These are phyloP conservation scores for Eucalyptus fibrosa DNA, from an alignment of 345 rosid species.

Conservation along the genomic window DNA sequence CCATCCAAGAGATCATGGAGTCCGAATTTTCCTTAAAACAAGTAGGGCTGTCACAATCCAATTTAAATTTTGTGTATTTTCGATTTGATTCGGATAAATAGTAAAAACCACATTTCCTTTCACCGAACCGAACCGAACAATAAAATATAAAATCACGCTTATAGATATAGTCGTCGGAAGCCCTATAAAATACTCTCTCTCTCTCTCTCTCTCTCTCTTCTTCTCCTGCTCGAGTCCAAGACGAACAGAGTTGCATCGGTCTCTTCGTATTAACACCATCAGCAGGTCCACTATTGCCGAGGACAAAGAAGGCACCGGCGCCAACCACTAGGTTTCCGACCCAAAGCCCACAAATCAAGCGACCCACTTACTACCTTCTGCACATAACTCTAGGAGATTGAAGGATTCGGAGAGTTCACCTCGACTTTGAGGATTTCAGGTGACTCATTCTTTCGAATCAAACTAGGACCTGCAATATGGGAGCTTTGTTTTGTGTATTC, in stretches of 20 bases:
- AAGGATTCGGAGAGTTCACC: background rate
- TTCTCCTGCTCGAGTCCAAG: background rate
- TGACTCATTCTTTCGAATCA: background rate
- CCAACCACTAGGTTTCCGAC: background rate
- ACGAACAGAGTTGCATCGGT: background rate
- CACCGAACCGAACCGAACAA: fast-evolving
- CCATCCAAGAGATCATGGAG: no score
- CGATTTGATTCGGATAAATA: no score
- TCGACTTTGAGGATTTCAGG: background rate
- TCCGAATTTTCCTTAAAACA: no score
- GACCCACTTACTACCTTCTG: background rate
- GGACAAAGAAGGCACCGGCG: background rate
- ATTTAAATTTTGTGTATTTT: no score
- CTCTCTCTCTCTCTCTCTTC: background rate
- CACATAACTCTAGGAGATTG: background rate
- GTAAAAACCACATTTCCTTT: background rate
- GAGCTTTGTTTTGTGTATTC: background rate
- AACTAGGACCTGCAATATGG: background rate
- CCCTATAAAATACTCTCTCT: background rate
- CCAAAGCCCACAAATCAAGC: background rate
- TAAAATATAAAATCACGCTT: no score
- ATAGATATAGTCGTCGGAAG: background rate
- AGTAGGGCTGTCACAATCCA: no score
- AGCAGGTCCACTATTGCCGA: background rate
- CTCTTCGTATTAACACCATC: background rate